Conservation (phyloP, 768 basidiomycete species). For the Macrocybe gigantea region DNA sequence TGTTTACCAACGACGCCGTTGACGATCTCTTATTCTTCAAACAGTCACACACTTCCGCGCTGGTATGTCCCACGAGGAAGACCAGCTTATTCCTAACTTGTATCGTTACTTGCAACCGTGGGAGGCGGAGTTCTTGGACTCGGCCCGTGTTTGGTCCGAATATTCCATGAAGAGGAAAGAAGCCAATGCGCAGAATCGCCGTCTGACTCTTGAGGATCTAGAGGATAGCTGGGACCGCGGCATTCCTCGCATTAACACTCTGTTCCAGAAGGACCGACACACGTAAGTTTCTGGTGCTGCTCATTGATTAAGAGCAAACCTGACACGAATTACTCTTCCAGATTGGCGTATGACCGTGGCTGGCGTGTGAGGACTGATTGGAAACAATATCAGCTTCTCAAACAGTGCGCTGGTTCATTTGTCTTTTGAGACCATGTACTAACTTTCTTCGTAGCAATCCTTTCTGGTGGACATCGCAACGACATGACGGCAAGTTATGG, state of each 20-base stretch:
- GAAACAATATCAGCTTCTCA: conserved; percentile 94
- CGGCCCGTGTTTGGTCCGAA: conserved; percentile 98
- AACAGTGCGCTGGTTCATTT: conserved; percentile 53
- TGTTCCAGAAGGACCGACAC: conserved; percentile 98
- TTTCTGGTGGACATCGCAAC: conserved; percentile 99
- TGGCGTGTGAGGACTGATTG: conserved; percentile 98
- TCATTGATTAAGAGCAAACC: not conserved
- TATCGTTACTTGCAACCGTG: conserved; percentile 96
- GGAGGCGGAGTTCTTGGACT: conserved; percentile 97
- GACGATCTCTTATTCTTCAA: not conserved
- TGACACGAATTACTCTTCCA: conserved; percentile 19
- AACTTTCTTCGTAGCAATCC: conserved; percentile 59
- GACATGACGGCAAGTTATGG: conserved; percentile 96
- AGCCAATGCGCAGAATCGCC: conserved; percentile 97
- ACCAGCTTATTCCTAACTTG: conserved; percentile 93
- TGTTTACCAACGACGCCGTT: not conserved
- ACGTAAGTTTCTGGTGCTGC: conserved; percentile 44
- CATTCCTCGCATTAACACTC: conserved; percentile 96
- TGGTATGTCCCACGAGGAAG: conserved; percentile 95
- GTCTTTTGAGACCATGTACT: not conserved
- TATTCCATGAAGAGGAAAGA: conserved; percentile 99
- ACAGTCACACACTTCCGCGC: conserved; percentile 97
- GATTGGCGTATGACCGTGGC: conserved; percentile 95
- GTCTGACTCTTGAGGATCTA: conserved; percentile 93
- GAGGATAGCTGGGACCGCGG: conserved; percentile 99